phyloP scores from a whole-genome alignment of 129 eudicot species.

The Tagetes erecta region DNA sequence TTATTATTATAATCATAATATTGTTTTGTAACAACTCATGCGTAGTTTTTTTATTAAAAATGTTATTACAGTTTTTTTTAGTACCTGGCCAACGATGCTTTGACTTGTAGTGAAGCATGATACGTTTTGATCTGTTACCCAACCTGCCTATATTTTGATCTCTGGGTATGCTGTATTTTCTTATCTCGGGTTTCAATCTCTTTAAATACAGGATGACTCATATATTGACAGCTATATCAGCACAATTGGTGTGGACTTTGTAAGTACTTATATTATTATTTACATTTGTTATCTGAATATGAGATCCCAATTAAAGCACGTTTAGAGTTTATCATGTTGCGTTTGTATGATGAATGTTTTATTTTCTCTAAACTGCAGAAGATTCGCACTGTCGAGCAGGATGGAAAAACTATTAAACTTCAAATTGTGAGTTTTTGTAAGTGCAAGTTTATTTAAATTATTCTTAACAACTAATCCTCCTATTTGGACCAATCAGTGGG shows the following conservation, averaged over 20 bases:
- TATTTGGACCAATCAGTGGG: conserved; percentile 59
- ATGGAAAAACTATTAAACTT: conserved; percentile 47
- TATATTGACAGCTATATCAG: conserved; percentile 49
- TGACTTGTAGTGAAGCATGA: background rate
- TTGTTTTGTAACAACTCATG: background rate
- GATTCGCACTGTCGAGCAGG: conserved; percentile 48
- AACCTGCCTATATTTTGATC: background rate
- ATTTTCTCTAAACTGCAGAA: conserved; percentile 28
- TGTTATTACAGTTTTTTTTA: background rate
- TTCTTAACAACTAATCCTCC: conserved; percentile 14
- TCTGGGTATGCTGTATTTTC: background rate
- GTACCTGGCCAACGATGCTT: background rate
- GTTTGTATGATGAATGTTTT: background rate
- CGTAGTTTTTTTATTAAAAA: background rate
- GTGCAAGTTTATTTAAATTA: background rate
- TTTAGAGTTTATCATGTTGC: conserved; percentile 21
- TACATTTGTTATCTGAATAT: background rate
- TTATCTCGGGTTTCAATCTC: conserved; percentile 10
- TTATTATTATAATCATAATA: background rate
- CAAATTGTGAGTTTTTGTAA: conserved; percentile 43
- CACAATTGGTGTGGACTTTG: conserved; percentile 48
- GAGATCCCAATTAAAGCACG: conserved; percentile 1
- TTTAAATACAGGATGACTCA: conserved; percentile 62
- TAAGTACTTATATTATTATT: conserved; percentile 26
- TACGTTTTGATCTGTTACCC: background rate